Percentiles rank a stretch among this genome's conserved stretches.
phyloP scores from a whole-genome alignment of 768 basidiomycete species.

The Mycena leptocephala region DNA sequence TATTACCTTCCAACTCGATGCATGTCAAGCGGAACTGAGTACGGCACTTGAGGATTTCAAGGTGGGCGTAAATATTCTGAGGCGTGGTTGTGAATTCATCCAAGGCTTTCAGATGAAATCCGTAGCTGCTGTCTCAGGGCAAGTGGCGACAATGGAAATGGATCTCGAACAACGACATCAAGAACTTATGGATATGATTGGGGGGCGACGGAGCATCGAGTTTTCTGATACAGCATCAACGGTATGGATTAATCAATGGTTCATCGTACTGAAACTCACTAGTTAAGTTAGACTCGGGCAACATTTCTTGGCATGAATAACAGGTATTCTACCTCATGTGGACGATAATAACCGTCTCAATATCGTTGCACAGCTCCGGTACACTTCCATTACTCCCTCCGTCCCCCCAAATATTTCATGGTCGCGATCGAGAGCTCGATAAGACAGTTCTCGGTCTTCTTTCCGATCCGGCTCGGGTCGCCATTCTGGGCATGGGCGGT shows the following conservation, averaged over 20 bases:
- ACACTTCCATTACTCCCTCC: background rate
- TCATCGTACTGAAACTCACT: background rate
- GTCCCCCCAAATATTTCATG: background rate
- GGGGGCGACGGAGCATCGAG: background rate
- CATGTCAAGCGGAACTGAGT: background rate
- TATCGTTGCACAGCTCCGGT: background rate
- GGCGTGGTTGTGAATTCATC: background rate
- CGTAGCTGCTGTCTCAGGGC: background rate
- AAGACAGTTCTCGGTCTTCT: background rate
- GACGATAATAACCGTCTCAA: background rate
- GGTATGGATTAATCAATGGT: background rate
- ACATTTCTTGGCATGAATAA: background rate
- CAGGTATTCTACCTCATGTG: background rate
- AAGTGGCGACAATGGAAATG: background rate
- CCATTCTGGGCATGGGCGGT: constrained; percentile 1
- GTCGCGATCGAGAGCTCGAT: background rate
- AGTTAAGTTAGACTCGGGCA: background rate
- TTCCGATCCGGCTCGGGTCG: background rate
- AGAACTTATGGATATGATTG: background rate
- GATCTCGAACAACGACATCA: background rate
- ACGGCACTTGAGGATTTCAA: background rate
- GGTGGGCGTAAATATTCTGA: background rate
- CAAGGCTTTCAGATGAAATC: background rate
- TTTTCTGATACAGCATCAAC: background rate
- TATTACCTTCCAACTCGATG: background rate